These are phyloP conservation scores for Alternaria sp. DNA, from an alignment of 2,329 filamentous ascomycete species.

Conservation along the genomic window DNA sequence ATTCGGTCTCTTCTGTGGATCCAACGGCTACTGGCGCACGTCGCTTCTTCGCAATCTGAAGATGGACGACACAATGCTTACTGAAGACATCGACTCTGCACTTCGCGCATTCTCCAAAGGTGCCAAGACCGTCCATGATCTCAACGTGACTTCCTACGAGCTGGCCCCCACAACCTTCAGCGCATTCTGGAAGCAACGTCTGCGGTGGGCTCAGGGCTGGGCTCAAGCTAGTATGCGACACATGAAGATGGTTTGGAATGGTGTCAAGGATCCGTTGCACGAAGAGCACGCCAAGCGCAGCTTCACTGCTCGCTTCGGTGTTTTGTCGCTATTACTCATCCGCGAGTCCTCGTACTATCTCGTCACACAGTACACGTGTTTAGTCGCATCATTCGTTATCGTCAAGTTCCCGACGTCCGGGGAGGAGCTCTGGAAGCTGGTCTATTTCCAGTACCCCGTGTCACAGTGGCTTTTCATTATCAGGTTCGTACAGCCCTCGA, in stretches of 20 bases:
- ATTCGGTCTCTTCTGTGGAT: slow-evolving; percentile 58
- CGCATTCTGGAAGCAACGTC: slow-evolving; percentile 58
- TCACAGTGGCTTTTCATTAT: slow-evolving; percentile 56
- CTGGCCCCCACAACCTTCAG: slow-evolving; percentile 54
- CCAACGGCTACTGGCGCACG: slow-evolving; percentile 58
- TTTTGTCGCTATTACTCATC: slow-evolving; percentile 54
- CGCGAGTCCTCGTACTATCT: slow-evolving; percentile 58
- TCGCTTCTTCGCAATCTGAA: slow-evolving; percentile 53
- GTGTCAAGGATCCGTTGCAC: slow-evolving; percentile 42
- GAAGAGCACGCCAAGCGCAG: slow-evolving; percentile 39
- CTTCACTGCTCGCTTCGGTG: slow-evolving; percentile 50
- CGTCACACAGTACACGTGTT: slow-evolving; percentile 56
- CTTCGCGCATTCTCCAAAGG: slow-evolving; percentile 54
- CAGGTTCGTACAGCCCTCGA: slow-evolving; percentile 42
- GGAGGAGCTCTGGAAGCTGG: slow-evolving; percentile 46
- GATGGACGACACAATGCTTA: slow-evolving; percentile 59
- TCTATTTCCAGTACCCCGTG: slow-evolving; percentile 58
- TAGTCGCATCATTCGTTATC: slow-evolving; percentile 55
- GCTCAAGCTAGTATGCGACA: slow-evolving; percentile 56
- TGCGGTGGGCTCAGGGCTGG: slow-evolving; percentile 60
- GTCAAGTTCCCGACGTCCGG: slow-evolving; percentile 52
- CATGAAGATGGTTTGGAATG: slow-evolving; percentile 52
- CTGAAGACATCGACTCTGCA: slow-evolving; percentile 59
- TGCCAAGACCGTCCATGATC: slow-evolving; percentile 54
- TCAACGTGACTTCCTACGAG: slow-evolving; percentile 58